Evolutionary conservation across 2,329 filamentous ascomycete genomes (phyloP), one percentile per base, ranked within the genome.

Genomic region (Alternaria tenuissima): DNA sequence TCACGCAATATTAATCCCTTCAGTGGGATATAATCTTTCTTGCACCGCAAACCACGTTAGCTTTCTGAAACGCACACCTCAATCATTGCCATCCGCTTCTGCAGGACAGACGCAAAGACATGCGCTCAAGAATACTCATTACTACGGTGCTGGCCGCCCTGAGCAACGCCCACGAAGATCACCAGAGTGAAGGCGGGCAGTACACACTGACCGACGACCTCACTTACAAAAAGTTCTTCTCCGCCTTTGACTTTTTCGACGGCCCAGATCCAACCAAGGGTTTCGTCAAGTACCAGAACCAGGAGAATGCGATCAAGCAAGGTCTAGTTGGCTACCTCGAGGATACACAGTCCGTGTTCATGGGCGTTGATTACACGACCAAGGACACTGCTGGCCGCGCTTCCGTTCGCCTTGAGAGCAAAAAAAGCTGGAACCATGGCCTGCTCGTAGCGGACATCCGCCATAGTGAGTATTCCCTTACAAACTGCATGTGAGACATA

Each of bases 351-450:
- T 69, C 66, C 30, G 52, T 74, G 56, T 77, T 65, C 54, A 52
- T 85, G 6, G 81, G 81, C 51, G 81, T 82, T 20, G 82, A 85
- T 63, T 68, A 67, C 54, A 78, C 64, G 11, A 78, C 61, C 53
- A 67, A 69, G 3, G 63, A 68, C 12, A 54, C 70, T 5, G 52
- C 59, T 8, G 76, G 76, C 3, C 71, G 76, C 9, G 63, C 70
- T 3, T 71, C 68, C 12, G 67, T 78, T 3, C 72, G 77, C 11
- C 51, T 76, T 14, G 71, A 74, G 51, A 71, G 71, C 63, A 78
- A 68, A 7, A 70, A 71, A 36, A 66, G 53, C 1, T 78, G 64
- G 61, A 77, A 73, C 49, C 55, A 70, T 1, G 76, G 76, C 1
- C 62, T 79, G 7, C 54, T 78, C 6, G 55, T 79, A 22, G 71